Base-by-base conservation (phyloP, 805 yeast genomes). In the Nakazawaea populi region DNA sequence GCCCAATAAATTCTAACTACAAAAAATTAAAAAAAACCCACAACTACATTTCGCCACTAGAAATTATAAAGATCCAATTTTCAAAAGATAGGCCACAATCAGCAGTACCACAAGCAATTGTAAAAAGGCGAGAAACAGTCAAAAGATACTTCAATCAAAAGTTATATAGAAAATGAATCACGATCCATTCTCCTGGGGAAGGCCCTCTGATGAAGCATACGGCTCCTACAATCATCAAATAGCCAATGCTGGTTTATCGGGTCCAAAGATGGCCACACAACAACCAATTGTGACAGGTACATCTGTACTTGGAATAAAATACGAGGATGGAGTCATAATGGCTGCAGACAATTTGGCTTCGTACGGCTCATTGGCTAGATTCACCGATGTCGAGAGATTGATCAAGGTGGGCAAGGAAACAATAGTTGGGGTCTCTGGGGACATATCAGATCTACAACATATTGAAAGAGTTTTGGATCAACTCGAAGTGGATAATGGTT, bases 281-380 rank as follows among this genome's bases (percentile, higher is more conserved):
- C 89, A 84, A 64, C 99, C 99, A 45, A 86, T 88, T 58, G 89
- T 94, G 54, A 94, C 99, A 11, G 98, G 99, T 64, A 89, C 98
- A 0, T 89, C 97, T 36, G 99, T 94, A 27, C 76, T 94, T 59
- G 95, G 94, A 7, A 77, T 92, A 69, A 94, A 91, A 70, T 94
- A 84, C 73, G 75, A 87, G 55, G 87, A 86, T 58, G 99, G 99
- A 39, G 84, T 94, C 44, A 80, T 94, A 38, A 76, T 94, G 69
- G 98, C 99, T 2, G 97, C 99, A 5, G 99, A 94, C 66, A 88
- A 88, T 60, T 71, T 92, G 68, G 96, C 86, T 28, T 85, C 97
- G 0, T 94, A 92, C 65, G 99, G 99, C 0, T 89, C 97, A 1
- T 74, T 94, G 56, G 82, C 95, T 55, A 80, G 97, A 60, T 87